Base-by-base conservation (phyloP, 1,284 basidiomycete genomes). In the Ganoderma multipileum region DNA sequence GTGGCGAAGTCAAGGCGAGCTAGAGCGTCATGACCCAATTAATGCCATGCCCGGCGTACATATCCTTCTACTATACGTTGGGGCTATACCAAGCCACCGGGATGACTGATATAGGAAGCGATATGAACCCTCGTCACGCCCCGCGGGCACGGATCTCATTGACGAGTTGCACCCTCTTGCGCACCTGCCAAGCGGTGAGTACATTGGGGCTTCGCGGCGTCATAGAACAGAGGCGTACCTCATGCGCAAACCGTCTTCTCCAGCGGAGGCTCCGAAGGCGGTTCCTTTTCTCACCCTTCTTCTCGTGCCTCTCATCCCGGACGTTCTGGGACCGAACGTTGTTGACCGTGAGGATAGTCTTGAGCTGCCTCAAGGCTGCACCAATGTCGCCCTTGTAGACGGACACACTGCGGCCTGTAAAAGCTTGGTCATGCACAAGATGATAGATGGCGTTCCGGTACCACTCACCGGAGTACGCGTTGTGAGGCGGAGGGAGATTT, bases 221-320 rank as follows among this genome's bases (percentile, higher is more conserved):
- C 58, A 60, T 60, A 26, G 36, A 18, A 50, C 8, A 28, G 42
- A 67, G 82, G 30, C 85, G 70, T 79, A 90, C 91, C 84, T 91
- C 88, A 76, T 90, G 82, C 61, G 90, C 88, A 79, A 92, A 93
- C 69, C 84, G 85, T 74, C 84, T 86, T 75, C 90, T 84, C 89
- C 90, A 91, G 68, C 90, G 84, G 75, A 89, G 82, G 74, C 90
- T 91, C 67, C 79, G 80, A 72, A 92, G 78, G 74, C 90, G 83
- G 69, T 89, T 83, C 68, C 90, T 86, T 77, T 91, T 91, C 64
- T 82, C 85, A 61, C 91, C 90, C 78, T 87, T 63, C 47, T 63
- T 63, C 61, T 63, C 61, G 61, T 94, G 92, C 73, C 93, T 83
- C 70, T 85, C 82, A 61, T 83, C 78, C 72, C 82, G 72, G 61